Conservation (phyloP, 2,329 filamentous ascomycete species). For the Pseudogymnoascus destructans region DNA sequence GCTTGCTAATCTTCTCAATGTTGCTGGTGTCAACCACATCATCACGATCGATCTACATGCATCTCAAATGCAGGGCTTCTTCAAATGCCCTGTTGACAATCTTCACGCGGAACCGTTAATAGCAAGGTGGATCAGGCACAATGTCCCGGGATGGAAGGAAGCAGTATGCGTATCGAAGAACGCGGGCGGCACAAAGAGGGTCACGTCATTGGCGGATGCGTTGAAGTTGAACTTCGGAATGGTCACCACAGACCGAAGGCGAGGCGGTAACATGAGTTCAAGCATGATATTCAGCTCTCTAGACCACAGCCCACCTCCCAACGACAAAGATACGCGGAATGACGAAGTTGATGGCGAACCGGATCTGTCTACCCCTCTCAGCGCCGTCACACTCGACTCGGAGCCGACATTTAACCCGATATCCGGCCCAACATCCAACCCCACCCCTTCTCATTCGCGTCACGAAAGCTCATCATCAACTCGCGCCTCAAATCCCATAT, state of each 20-base stretch:
- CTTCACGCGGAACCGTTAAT: conserved; percentile 91
- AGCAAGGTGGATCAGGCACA: conserved; percentile 85
- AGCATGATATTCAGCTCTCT: conserved; percentile 47
- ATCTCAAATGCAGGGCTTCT: conserved; percentile 99
- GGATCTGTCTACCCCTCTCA: neutral
- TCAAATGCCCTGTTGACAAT: conserved; percentile 94
- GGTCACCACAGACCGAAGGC: conserved; percentile 70
- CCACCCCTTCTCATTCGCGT: conserved; percentile 18
- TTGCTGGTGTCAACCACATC: conserved; percentile 93
- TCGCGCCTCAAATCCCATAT: conserved; percentile 16
- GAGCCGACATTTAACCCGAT: neutral
- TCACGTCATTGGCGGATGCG: conserved; percentile 89
- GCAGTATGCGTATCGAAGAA: conserved; percentile 98
- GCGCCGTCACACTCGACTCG: neutral
- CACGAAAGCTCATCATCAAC: conserved; percentile 19
- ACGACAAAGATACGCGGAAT: neutral
- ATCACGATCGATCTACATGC: conserved; percentile 94
- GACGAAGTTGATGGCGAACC: neutral
- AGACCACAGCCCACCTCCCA: neutral
- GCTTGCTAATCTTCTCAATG: conserved; percentile 85
- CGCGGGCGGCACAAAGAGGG: conserved; percentile 89
- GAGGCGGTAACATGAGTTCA: conserved; percentile 54
- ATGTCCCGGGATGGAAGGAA: conserved; percentile 76
- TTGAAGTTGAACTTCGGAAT: conserved; percentile 97
- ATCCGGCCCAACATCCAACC: conserved; percentile 13